Base-by-base conservation (phyloP, 2,329 filamentous ascomycete genomes). In the Fusarium devonianum region DNA sequence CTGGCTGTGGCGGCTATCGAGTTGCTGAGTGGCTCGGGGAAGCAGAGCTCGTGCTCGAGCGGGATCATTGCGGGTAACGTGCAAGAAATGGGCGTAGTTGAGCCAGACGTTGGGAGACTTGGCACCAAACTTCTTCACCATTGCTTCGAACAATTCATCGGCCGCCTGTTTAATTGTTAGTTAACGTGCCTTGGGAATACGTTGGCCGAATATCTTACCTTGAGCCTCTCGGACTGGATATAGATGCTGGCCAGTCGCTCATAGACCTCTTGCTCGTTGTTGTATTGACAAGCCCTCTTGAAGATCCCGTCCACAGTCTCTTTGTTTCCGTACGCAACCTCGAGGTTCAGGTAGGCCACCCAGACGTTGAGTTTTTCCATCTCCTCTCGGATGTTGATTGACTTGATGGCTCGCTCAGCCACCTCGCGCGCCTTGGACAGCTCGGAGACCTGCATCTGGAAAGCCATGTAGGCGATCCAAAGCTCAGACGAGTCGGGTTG, bases 381-480 rank as follows among this genome's bases (percentile, higher is more conserved):
- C 69, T 96, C 89, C 69, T 97, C 92, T 18, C 90, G 85, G 53
- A 95, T 90, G 71, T 90, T 89, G 75, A 99, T 97, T 12, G 89
- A 95, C 68, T 88, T 87, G 57, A 97, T 83, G 13, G 94, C 94
- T 53, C 94, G 88, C 73, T 97, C 89, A 2, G 91, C 92, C 50
- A 97, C 88, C 59, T 93, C 89, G 37, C 93, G 86, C 10, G 94
- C 92, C 73, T 92, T 94, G 53, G 87, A 85, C 14, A 95, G 80
- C 73, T 99, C 94, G 68, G 90, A 90, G 41, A 96, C 83, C 68
- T 96, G 88, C 71, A 97, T 87, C 73, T 97, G 91, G 81, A 96
- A 96, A n/a, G 92, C 92, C 91, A 99, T 97, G 75, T 99, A 99
- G 60, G 90, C 84, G 44, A 97, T 90, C 94, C 94, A 99, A 19